These are phyloP conservation scores for Pseudocohnilembus persalinus DNA, from an alignment of 169 alveolate species.

Conservation along the genomic window DNA sequence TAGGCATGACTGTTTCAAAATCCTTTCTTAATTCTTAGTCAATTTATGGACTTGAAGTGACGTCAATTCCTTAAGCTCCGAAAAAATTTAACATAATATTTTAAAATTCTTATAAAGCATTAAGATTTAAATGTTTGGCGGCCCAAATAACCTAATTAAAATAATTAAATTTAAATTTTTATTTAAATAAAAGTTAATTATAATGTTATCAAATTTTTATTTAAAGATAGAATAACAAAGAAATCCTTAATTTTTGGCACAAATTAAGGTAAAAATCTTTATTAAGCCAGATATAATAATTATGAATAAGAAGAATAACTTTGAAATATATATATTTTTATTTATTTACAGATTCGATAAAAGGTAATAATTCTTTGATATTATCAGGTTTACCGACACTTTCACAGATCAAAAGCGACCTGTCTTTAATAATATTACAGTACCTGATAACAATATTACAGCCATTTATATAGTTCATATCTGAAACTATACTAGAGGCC, in stretches of 20 bases:
- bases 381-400: conserved; percentile 30
- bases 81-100: conserved; percentile 44
- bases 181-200: no score
- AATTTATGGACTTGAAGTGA: conserved; percentile 2
- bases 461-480: conserved; percentile 27
- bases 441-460: conserved; percentile 36
- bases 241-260: no score
- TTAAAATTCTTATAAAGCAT: conserved; percentile 31
- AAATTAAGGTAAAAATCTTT: no score
- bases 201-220: no score
- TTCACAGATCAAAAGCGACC: conserved; percentile 26
- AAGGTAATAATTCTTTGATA: conserved; percentile 30
- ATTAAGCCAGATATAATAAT: no score
- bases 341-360: conserved; percentile 22
- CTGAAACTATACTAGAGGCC: conserved; percentile 21
- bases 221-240: no score
- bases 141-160: conserved; percentile 17
- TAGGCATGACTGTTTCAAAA: conserved; percentile 30
- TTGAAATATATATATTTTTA: background rate
- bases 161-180: no score
- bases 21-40: conserved; percentile 30
- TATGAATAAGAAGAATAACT: no score
- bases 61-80: conserved; percentile 27
- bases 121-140: conserved; percentile 27
- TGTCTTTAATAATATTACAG: conserved; percentile 34